These are phyloP conservation scores for Trypanosoma scelopori DNA, from an alignment of 208 protist genomes.

Conservation along the genomic window DNA sequence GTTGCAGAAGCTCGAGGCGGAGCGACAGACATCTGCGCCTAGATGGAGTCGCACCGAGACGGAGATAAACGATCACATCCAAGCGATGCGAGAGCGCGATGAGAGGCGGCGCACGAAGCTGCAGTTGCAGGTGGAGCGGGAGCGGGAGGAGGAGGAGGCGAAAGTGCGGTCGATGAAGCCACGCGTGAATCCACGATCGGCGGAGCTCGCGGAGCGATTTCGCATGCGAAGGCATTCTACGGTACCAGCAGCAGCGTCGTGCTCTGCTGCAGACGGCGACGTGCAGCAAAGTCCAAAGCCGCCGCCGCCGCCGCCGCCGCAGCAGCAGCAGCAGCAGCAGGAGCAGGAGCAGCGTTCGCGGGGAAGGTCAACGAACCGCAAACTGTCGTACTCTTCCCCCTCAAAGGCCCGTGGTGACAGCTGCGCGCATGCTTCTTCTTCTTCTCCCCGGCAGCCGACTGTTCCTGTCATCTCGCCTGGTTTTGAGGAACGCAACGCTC, in stretches of 20 bases:
- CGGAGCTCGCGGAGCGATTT: constrained; percentile 33
- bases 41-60: constrained; percentile 10
- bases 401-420: neutral
- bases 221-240: constrained; percentile 23
- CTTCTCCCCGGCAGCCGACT: neutral
- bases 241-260: neutral
- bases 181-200: constrained; percentile 24
- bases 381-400: constrained; percentile 14
- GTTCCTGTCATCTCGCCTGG: constrained; percentile 9
- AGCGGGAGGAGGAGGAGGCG: constrained; percentile 28
- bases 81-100: constrained; percentile 8
- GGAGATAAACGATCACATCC: constrained; percentile 4
- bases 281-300: constrained; percentile 5
- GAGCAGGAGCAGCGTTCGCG: neutral
- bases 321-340: neutral
- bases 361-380: neutral
- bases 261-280: neutral
- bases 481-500: constrained; percentile 38
- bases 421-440: neutral
- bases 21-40: constrained; percentile 10
- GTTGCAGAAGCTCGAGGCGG: constrained; percentile 1
- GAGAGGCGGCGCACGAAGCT: constrained; percentile 30
- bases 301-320: neutral
- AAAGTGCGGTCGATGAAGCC: neutral
- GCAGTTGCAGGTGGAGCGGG: constrained; percentile 30